Evolutionary conservation across 169 alveolate species (phyloP).

Genomic region (Plasmodium ovale): DNA sequence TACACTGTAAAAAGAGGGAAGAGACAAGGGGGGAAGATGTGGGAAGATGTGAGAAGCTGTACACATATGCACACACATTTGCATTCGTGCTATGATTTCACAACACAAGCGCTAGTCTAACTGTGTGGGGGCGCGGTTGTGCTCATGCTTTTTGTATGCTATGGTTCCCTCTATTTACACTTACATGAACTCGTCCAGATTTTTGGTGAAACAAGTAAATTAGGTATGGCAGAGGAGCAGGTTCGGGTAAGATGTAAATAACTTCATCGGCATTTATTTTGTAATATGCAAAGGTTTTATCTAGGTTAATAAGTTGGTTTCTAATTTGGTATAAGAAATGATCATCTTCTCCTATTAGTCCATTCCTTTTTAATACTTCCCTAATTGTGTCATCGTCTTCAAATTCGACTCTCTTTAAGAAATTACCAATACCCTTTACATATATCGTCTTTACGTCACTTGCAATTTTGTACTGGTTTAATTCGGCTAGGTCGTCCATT

Average conservation of each 20-base stretch:
- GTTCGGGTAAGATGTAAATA: slow-evolving; percentile 54
- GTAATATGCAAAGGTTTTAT: slow-evolving; percentile 57
- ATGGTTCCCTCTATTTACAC: too few species aligned
- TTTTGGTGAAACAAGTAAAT: slow-evolving; percentile 55
- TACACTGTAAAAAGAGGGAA: slow-evolving; percentile 26
- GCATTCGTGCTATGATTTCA: too few species aligned
- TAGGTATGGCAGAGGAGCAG: slow-evolving; percentile 54
- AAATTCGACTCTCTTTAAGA: slow-evolving; percentile 38
- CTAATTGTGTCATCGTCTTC: slow-evolving; percentile 33
- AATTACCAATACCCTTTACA: slow-evolving; percentile 38
- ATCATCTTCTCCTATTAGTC: slow-evolving; percentile 7
- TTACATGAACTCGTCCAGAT: slow-evolving; percentile 58
- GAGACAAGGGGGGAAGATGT: background rate
- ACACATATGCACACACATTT: background rate
- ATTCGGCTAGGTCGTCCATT: slow-evolving; percentile 35
- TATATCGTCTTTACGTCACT: slow-evolving; percentile 17
- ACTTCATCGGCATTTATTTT: slow-evolving; percentile 29
- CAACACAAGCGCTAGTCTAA: too few species aligned
- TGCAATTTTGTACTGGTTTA: background rate
- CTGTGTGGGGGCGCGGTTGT: too few species aligned
- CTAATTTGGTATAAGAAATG: slow-evolving; percentile 34
- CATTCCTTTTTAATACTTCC: slow-evolving; percentile 29
- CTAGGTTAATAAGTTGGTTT: slow-evolving; percentile 26
- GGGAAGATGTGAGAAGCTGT: background rate
- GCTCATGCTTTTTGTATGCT: too few species aligned